These are phyloP conservation scores for Glaciozyma antarctica DNA, from an alignment of 768 basidiomycete species.

Conservation along the genomic window DNA sequence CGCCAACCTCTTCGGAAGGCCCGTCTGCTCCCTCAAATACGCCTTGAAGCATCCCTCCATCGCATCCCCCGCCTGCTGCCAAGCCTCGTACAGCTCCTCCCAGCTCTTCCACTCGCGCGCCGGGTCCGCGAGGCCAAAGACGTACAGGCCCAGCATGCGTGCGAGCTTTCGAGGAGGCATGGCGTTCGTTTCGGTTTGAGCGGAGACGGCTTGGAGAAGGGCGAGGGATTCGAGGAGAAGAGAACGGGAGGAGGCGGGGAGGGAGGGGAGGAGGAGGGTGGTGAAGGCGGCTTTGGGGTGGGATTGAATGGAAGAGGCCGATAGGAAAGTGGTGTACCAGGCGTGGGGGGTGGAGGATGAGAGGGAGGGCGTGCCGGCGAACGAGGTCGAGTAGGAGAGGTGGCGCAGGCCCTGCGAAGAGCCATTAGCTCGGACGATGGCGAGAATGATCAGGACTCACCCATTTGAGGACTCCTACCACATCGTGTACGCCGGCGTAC, in stretches of 20 bases:
- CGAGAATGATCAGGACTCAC: background rate
- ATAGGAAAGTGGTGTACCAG: constrained; percentile 13
- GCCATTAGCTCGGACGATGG: background rate
- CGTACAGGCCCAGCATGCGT: constrained; percentile 12
- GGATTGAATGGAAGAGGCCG: background rate
- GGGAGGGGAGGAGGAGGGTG: constrained; percentile 11
- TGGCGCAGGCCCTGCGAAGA: constrained; percentile 15
- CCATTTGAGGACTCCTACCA: constrained; percentile 26
- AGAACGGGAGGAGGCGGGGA: constrained; percentile 2
- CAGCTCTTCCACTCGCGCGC: background rate
- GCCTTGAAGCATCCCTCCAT: constrained; percentile 14
- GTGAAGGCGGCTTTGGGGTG: constrained; percentile 4
- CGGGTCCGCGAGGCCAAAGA: constrained; percentile 8
- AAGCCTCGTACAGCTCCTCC: constrained; percentile 3
- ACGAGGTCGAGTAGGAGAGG: constrained; percentile 5
- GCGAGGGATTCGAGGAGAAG: constrained; percentile 12
- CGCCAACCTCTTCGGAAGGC: constrained; percentile 11
- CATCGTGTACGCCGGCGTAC: constrained; percentile 23
- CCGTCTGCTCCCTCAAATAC: constrained; percentile 13
- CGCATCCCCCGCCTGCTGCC: constrained; percentile 10
- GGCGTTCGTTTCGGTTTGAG: constrained; percentile 19
- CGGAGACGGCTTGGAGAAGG: constrained; percentile 11
- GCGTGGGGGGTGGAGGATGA: background rate
- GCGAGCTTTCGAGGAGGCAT: constrained; percentile 14
- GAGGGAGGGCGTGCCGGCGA: constrained; percentile 1